These are phyloP conservation scores for Hanseniaspora singularis DNA, from an alignment of 805 yeast genomes.

Conservation along the genomic window DNA sequence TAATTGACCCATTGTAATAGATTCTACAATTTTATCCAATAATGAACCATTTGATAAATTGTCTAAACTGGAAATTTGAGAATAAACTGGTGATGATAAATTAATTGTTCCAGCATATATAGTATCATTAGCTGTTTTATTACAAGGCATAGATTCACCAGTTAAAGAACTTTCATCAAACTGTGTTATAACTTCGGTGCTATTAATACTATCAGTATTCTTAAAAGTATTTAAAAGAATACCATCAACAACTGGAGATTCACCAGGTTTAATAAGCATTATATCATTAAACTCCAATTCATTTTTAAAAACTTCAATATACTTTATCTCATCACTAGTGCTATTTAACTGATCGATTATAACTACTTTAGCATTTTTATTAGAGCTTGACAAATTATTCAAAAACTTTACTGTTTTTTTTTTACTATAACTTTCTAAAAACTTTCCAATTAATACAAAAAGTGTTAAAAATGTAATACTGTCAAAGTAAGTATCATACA, in stretches of 20 bases:
- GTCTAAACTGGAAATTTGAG: constrained; percentile 7
- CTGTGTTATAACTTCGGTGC: constrained; percentile 24
- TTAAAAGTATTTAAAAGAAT: constrained; percentile 22
- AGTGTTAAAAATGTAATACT: constrained; percentile 67
- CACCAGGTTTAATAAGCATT: constrained; percentile 41
- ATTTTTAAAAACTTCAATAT: constrained; percentile 30
- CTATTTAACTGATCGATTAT: constrained; percentile 9
- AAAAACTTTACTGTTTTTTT: constrained; percentile 57
- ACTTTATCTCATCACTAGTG: constrained; percentile 18
- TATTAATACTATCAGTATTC: no score
- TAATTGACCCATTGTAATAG: constrained; percentile 64
- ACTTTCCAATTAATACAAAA: constrained; percentile 57
- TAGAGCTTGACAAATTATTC: constrained; percentile 38
- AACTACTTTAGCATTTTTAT: constrained; percentile 22
- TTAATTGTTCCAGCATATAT: constrained; percentile 65
- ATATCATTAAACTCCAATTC: constrained; percentile 42
- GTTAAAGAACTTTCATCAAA: constrained; percentile 54
- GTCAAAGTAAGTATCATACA: constrained; percentile 61
- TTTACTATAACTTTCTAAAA: constrained; percentile 56
- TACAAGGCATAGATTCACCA: constrained; percentile 51
- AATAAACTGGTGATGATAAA: constrained; percentile 19
- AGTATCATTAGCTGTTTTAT: constrained; percentile 48
- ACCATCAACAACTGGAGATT: constrained; percentile 50
- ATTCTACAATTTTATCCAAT: constrained; percentile 54
- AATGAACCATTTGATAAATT: constrained; percentile 37